Evolutionary conservation across 352 stramenopile species (phyloP), one percentile per base, ranked within the genome.

Genomic region (Phytophthora pisi): DNA sequence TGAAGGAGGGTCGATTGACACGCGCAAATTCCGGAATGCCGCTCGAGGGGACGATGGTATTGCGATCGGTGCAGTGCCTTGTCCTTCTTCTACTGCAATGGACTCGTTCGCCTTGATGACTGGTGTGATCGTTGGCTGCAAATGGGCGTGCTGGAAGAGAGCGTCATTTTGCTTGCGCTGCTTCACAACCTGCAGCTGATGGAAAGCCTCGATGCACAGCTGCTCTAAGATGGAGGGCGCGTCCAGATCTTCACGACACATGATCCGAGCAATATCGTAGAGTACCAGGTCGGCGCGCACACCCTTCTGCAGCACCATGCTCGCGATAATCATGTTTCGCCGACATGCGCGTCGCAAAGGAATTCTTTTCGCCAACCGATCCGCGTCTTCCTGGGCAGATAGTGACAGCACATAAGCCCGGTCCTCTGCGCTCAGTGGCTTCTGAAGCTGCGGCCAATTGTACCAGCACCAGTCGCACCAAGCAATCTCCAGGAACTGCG

Each of bases 401-500:
- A 94, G 59, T 11, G 63, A 80, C 7, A 94, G 56, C 38, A 93
- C 72, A 56, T 95, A 95, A 28, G 77, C 59, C 16, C 77, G 75
- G 28, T 95, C 82, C 10, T 82, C 75, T 6, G 70, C 62, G 24
- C 83, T 92, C 36, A 95, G 63, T 8, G 86, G 82, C 36, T 97
- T 57, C 31, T 82, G 66, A 28, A 96, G 79, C 72, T 99, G 97
- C 8, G 95, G 93, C 96, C 96, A 99, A 72, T 99, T 96, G 55
- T 98, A 96, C 97, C 97, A 99, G 68, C 96, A 99, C 97, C 97
- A 99, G 75, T 99, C 96, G 68, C 97, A 99, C 94, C 97, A 99
- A 20, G 89, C 97, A 26, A 99, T 98, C 70, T 99, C 95, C 15
- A 98, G 72, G 40, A 94, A 93, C 62, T 98, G 94, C 18, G 97